These are phyloP conservation scores for Plicaturopsis crispa DNA, from an alignment of 768 basidiomycete species.

Conservation along the genomic window DNA sequence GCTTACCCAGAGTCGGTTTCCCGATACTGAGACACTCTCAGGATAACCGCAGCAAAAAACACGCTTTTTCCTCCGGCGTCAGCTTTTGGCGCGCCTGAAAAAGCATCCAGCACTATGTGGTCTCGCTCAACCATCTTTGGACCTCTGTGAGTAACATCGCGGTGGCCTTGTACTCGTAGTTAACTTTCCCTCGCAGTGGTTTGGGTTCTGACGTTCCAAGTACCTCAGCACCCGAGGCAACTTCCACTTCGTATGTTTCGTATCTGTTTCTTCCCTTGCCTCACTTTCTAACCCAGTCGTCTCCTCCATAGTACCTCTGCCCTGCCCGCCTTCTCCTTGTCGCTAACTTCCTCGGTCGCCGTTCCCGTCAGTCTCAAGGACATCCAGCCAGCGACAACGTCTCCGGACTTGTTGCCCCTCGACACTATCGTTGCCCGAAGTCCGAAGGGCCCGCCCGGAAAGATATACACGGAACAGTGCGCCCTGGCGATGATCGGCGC, in stretches of 20 bases:
- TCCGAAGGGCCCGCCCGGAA: slow-evolving; percentile 42
- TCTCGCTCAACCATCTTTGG: slow-evolving; percentile 60
- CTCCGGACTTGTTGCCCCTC: slow-evolving; percentile 18
- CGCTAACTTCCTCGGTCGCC: slow-evolving; percentile 39
- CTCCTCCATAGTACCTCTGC: slow-evolving; percentile 20
- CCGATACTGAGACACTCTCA: no score
- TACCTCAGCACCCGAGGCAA: neutral
- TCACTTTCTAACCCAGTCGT: no score
- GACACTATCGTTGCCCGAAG: slow-evolving; percentile 28
- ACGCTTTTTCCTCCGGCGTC: no score
- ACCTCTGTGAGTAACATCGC: slow-evolving; percentile 40
- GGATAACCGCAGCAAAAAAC: no score
- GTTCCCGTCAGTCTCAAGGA: slow-evolving; percentile 44
- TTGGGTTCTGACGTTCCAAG: slow-evolving; percentile 22
- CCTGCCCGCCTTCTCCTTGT: slow-evolving; percentile 31
- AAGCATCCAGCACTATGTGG: no score
- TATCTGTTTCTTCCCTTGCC: no score
- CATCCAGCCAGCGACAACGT: slow-evolving; percentile 22
- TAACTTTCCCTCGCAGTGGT: slow-evolving; percentile 19
- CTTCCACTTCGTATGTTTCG: neutral
- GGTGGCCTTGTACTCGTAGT: slow-evolving; percentile 2
- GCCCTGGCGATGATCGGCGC: slow-evolving; percentile 46
- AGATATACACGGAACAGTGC: slow-evolving; percentile 46
- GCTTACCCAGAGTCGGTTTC: no score
- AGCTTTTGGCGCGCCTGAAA: no score